Evolutionary conservation across 129 eudicot species (phyloP).

Genomic region (Artemisia annua): DNA sequence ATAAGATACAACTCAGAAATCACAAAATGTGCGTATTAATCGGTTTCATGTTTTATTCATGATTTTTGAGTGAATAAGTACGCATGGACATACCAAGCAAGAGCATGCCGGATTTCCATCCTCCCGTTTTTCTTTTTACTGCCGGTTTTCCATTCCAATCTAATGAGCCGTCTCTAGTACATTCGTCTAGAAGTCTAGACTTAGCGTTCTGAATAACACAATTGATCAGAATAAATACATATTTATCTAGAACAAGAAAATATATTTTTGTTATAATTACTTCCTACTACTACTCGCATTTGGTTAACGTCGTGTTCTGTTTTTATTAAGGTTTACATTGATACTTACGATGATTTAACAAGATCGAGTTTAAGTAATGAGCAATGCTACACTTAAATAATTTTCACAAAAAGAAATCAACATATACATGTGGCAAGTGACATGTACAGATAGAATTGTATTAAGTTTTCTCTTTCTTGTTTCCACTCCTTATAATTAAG

Average conservation of each 20-base stretch:
- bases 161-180: conserved; percentile 56
- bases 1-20: not conserved
- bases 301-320: not conserved
- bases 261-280: not conserved
- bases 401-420: too few species aligned
- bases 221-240: not conserved
- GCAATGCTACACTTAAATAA: too few species aligned
- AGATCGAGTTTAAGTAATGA: too few species aligned
- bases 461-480: too few species aligned
- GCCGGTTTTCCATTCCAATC: conserved; percentile 60
- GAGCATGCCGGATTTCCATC: conserved; percentile 72
- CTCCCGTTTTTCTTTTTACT: conserved; percentile 53
- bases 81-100: conserved; percentile 49
- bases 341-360: not conserved
- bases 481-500: too few species aligned
- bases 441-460: too few species aligned
- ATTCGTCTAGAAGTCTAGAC: conserved; percentile 33
- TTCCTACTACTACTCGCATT: not conserved
- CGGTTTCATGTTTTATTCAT: not conserved
- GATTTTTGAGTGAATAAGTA: not conserved
- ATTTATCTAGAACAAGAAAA: not conserved
- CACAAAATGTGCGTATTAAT: too few species aligned
- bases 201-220: conserved; percentile 33
- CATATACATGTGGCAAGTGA: too few species aligned
- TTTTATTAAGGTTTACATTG: not conserved